A percentile compares a stretch with the other conserved stretches of the same genome.
phyloP scores from a whole-genome alignment of 2,329 filamentous ascomycete genomes.

The Penicillium sumatraense region DNA sequence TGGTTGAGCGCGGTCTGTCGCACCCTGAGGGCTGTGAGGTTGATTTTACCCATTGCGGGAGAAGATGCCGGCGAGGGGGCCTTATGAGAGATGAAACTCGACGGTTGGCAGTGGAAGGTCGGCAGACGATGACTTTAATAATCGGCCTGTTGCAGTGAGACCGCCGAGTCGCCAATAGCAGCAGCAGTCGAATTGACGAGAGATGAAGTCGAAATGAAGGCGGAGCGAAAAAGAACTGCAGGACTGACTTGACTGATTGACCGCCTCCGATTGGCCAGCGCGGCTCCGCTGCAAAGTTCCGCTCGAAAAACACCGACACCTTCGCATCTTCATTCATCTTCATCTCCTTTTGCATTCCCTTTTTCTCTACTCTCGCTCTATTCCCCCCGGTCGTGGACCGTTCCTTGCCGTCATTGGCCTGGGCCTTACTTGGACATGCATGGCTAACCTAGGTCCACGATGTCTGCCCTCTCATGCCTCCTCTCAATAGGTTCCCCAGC shows the following conservation, averaged over 20 bases:
- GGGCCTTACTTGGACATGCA: constrained; percentile 35
- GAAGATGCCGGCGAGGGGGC: background rate
- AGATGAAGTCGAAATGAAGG: constrained; percentile 16
- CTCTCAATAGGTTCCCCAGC: constrained; percentile 60
- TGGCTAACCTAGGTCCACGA: constrained; percentile 54
- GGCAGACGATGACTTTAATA: too few species aligned
- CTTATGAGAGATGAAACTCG: background rate
- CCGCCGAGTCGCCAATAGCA: too few species aligned
- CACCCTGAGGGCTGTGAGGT: constrained; percentile 52
- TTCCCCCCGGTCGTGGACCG: constrained; percentile 15
- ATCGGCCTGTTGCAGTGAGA: too few species aligned
- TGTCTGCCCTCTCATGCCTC: constrained; percentile 69
- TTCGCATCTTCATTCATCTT: constrained; percentile 4
- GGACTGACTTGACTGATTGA: too few species aligned
- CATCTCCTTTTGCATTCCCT: too few species aligned
- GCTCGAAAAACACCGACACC: constrained; percentile 29
- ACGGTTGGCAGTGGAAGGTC: too few species aligned
- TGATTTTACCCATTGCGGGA: constrained; percentile 50
- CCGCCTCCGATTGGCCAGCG: constrained; percentile 42
- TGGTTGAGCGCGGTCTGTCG: constrained; percentile 48
- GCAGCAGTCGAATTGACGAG: constrained; percentile 6
- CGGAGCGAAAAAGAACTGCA: constrained; percentile 33
- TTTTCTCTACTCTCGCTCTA: background rate
- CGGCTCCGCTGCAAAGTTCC: constrained; percentile 37
- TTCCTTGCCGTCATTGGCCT: constrained; percentile 22